These are phyloP conservation scores for Bolboschoenoplectus hybrid DNA, from an alignment of 202 grass and related monocot species.

Conservation along the genomic window DNA sequence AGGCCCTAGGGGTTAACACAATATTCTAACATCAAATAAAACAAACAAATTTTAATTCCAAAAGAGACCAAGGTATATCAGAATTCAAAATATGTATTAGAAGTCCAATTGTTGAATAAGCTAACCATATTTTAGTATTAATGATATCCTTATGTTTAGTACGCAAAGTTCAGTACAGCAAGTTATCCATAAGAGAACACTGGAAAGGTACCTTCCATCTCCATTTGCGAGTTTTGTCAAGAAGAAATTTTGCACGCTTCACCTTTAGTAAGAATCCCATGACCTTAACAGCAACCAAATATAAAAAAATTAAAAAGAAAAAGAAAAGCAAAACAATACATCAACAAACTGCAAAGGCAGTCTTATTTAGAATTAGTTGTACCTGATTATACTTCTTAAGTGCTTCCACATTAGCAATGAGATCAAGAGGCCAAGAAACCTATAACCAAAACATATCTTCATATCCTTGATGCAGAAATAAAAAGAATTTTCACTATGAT, in stretches of 20 bases:
- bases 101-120: background rate
- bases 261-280: conserved; percentile 98
- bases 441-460: conserved; percentile 46
- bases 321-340: conserved; percentile 1
- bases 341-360: background rate
- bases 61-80: background rate
- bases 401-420: conserved; percentile 80
- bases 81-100: conserved; percentile 7
- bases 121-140: background rate
- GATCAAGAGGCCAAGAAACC: conserved; percentile 95
- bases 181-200: conserved; percentile 25
- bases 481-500: conserved; percentile 23
- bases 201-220: conserved; percentile 82
- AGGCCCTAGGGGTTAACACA: background rate
- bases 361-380: conserved; percentile 15
- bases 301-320: conserved; percentile 8
- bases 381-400: conserved; percentile 97
- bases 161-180: conserved; percentile 24
- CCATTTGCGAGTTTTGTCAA: conserved; percentile 90
- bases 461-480: conserved; percentile 32
- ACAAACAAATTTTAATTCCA: background rate
- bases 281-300: conserved; percentile 53
- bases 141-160: background rate
- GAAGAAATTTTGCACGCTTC: conserved; percentile 87
- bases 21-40: background rate